phyloP scores from a whole-genome alignment of 495 filamentous ascomycete species.

The Penicillium mononematosum region DNA sequence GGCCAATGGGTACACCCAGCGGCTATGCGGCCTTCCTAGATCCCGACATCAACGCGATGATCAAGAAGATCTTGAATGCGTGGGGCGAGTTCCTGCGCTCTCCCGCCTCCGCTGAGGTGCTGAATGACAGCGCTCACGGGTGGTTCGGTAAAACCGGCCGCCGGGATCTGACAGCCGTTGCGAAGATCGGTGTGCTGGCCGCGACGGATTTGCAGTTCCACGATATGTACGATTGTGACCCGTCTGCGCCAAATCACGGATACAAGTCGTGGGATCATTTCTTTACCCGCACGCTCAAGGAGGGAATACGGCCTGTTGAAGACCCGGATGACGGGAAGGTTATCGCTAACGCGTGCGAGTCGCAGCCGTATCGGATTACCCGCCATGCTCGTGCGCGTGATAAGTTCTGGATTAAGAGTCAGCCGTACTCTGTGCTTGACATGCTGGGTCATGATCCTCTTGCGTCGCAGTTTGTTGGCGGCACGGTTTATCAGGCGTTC shows the following conservation, averaged over 20 bases:
- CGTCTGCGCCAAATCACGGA: conserved; percentile 46
- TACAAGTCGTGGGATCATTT: conserved; percentile 73
- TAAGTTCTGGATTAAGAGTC: conserved; percentile 67
- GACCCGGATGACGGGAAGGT: conserved; percentile 45
- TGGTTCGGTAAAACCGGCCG: conserved; percentile 59
- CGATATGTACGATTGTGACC: conserved; percentile 42
- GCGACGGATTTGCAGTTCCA: conserved; percentile 50
- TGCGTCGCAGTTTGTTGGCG: conserved; percentile 54
- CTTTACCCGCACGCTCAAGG: conserved; percentile 62
- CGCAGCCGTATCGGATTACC: conserved; percentile 38
- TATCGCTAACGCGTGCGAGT: conserved; percentile 67
- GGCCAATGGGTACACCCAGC: conserved; percentile 68
- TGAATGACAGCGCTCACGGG: conserved; percentile 47
- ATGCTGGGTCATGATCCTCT: conserved; percentile 59
- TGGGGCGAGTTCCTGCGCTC: conserved; percentile 64
- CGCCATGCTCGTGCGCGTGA: conserved; percentile 31
- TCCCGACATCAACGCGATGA: conserved; percentile 62
- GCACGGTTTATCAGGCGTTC: conserved; percentile 68
- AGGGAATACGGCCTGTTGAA: conserved; percentile 57
- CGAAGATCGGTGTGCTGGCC: conserved; percentile 50
- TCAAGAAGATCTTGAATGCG: conserved; percentile 67
- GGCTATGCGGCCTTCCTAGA: conserved; percentile 66
- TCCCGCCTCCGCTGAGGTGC: conserved; percentile 56
- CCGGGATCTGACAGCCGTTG: conserved; percentile 35
- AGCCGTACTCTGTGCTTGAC: conserved; percentile 62